phyloP scores from a whole-genome alignment of 2,329 filamentous ascomycete species.

The Venturia effusa region DNA sequence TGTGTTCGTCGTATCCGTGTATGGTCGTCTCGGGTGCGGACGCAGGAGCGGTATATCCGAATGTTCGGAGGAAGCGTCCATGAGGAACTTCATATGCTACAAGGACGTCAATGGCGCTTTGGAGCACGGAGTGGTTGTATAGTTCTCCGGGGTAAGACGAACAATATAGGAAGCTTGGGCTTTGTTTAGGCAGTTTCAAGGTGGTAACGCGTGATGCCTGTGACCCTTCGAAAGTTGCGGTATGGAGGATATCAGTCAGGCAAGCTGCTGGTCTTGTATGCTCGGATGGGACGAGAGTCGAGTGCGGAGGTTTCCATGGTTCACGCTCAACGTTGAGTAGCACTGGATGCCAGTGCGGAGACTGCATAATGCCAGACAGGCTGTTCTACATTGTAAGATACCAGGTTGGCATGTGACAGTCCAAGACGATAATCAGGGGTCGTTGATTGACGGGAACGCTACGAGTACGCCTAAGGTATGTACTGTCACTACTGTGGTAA shows the following conservation, averaged over 20 bases:
- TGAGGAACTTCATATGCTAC: neutral
- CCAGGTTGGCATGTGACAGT: neutral
- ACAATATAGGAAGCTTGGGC: neutral
- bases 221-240: neutral
- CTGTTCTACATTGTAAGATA: neutral
- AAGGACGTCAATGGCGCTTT: neutral
- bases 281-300: neutral
- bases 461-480: too few species aligned
- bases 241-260: neutral
- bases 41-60: conserved; percentile 24
- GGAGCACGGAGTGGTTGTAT: neutral
- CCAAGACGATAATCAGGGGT: neutral
- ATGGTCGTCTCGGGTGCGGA: conserved; percentile 28
- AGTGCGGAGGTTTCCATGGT: neutral
- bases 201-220: neutral
- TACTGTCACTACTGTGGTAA: too few species aligned
- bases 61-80: neutral
- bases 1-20: conserved; percentile 15
- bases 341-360: neutral
- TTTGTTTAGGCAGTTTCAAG: neutral
- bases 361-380: neutral
- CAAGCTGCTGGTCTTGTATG: neutral
- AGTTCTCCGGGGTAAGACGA: neutral
- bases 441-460: neutral
- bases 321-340: neutral